Evolutionary conservation across 192 early-diverging fungal genomes (phyloP), one percentile per base, ranked within the genome.

Genomic region (Backusella tarrabulga): DNA sequence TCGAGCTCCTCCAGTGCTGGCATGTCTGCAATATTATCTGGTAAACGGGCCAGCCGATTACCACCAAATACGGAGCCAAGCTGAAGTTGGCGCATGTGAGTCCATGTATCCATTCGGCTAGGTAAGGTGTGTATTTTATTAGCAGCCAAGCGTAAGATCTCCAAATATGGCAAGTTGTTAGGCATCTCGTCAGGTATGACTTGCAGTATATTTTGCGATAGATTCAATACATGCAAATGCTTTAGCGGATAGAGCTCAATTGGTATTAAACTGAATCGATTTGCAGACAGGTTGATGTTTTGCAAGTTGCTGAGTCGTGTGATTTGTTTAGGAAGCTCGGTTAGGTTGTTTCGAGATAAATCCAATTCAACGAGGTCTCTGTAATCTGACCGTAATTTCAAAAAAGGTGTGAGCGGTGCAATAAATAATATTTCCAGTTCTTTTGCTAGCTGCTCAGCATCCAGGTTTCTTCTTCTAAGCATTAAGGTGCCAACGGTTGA

Each of bases 21-120:
- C 83, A 89, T 85, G 29, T 82, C 74, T 15, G 76, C 80, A 34
- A 89, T 79, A 14, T 79, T 81, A 41, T 83, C 71, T 26, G 87
- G 84, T 40, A 87, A 81, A 17, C 63, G 63, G 12, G 76, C 75
- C 63, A 88, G 66, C 9, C 77, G 76, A 35, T 88, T 88, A 29
- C 87, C 87, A n/a, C 87, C 87, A 68, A 80, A 88, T 17, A 88
- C 85, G 3, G 87, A 88, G 1, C 87, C 87, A 52, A 88, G 78
- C 34, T 81, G 81, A 8, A 88, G 68, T 1, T 77, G 82, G 52
- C 82, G 83, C 56, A 88, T 80, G n/a, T 83, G 77, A 19, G 70
- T 76, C 76, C 85, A 81, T n/a, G 75, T 70, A 2, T 72, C 67
- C 42, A 88, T 70, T 9, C 79, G 77, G 44, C 71, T 60, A 2